These are phyloP conservation scores for Diutina catenulata DNA, from an alignment of 1,139 yeast species.

Conservation along the genomic window DNA sequence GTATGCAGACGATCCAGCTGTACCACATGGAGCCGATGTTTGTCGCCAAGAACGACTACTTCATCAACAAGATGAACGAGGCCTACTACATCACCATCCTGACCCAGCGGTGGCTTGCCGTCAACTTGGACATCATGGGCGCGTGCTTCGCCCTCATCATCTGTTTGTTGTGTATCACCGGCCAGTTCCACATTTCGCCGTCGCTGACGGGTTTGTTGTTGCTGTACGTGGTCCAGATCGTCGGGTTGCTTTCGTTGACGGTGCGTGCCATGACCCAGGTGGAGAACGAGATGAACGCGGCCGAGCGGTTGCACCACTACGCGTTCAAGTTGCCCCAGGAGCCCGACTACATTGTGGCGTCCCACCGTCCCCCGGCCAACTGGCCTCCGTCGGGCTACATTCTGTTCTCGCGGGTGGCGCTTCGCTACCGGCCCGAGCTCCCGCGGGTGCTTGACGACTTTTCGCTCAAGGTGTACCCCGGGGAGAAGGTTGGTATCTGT, in stretches of 20 bases:
- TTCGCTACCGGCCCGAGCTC: conserved; percentile 66
- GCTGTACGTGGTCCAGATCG: conserved; percentile 42
- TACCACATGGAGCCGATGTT: conserved; percentile 42
- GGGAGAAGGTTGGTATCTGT: conserved; percentile 61
- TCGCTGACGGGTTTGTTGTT: conserved; percentile 64
- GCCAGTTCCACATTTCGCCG: conserved; percentile 39
- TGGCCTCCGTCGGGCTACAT: conserved; percentile 56
- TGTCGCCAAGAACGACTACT: conserved; percentile 31
- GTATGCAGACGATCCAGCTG: conserved; percentile 60
- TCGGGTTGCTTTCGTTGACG: conserved; percentile 35
- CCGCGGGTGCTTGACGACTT: conserved; percentile 61
- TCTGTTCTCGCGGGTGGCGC: conserved; percentile 40
- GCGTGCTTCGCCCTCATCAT: conserved; percentile 8
- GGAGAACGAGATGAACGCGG: conserved; percentile 77
- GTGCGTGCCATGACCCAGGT: conserved; percentile 51
- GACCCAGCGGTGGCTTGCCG: conserved; percentile 69
- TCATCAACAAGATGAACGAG: conserved; percentile 56
- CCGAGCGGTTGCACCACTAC: conserved; percentile 67
- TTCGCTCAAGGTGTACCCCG: conserved; percentile 31
- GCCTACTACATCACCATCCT: conserved; percentile 58
- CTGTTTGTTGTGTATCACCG: conserved; percentile 10
- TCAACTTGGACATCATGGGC: conserved; percentile 38
- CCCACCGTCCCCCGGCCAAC: conserved; percentile 41
- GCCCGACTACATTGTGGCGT: conserved; percentile 33
- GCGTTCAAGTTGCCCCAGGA: conserved; percentile 54